These are phyloP conservation scores for Nepenthes alata DNA, from an alignment of 179 eudicot species.

Conservation along the genomic window DNA sequence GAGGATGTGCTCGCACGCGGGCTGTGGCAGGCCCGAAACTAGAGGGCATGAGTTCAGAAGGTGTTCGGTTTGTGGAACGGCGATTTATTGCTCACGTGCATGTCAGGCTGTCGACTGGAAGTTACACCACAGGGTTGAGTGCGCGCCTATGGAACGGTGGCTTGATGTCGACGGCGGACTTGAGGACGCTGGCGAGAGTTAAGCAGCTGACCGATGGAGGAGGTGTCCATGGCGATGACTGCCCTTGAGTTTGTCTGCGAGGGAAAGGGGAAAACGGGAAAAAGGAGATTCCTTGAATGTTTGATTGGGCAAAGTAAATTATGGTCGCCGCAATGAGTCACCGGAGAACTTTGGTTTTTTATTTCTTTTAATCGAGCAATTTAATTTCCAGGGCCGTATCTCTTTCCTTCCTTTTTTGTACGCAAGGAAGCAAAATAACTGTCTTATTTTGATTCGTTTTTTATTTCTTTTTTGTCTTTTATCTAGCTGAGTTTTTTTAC, in stretches of 20 bases:
- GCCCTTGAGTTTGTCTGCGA: neutral
- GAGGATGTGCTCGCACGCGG: constrained; percentile 19
- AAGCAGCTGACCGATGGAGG: too few relatives aligned
- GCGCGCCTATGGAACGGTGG: constrained; percentile 19
- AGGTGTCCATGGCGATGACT: too few relatives aligned
- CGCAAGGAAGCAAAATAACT: too few relatives aligned
- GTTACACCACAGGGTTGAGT: constrained; percentile 22
- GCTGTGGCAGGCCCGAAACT: constrained; percentile 30
- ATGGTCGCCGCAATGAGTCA: neutral
- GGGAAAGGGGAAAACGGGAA: neutral
- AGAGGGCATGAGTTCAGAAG: constrained; percentile 23
- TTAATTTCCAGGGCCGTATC: too few relatives aligned
- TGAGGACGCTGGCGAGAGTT: neutral
- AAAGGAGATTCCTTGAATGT: neutral
- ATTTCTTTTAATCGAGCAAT: too few relatives aligned
- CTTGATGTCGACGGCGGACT: constrained; percentile 5
- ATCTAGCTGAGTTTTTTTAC: too few relatives aligned
- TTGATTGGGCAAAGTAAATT: neutral
- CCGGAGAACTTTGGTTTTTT: too few relatives aligned
- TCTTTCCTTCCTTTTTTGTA: too few relatives aligned
- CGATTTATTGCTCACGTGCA: constrained; percentile 29
- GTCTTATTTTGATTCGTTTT: too few relatives aligned
- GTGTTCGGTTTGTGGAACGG: constrained; percentile 25
- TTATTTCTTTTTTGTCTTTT: too few relatives aligned
- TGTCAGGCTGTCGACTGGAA: constrained; percentile 37